Evolutionary conservation across 2,329 filamentous ascomycete species (phyloP), one percentile per base, ranked within the genome.

Genomic region (Chlorencoelia australis): DNA sequence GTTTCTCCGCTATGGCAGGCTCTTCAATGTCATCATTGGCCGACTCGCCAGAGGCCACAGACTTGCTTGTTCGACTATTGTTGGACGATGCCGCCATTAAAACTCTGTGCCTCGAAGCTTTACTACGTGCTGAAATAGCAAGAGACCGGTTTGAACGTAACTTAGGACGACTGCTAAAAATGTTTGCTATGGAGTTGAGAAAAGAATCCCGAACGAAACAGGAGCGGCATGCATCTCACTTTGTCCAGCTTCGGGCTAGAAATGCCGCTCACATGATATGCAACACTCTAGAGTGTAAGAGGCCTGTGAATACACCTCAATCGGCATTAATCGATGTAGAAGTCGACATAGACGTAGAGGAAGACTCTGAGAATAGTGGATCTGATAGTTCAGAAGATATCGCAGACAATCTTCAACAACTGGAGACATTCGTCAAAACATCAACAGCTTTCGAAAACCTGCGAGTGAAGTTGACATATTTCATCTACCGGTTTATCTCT

Each of bases 231-330:
- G 37, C 39, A 4, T 42, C 37, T 10, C 37, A 33, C n/a, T 40
- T 42, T 14, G 42, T 46, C 21, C 24, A 31, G 2, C 27, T 35
- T 25, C 37, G 37, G n/a, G 39, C 44, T 9, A 46, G 36, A 11
- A 46, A 44, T 16, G 29, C 37, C 9, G 39, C 42, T 5, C 35
- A 44, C 26, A 29, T 44, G 9, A 40, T 46, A 14, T 46, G 44
- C 10, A 42, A 30, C 14, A 33, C 21, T 17, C 14, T 38, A 9
- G 11, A 7, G 10, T n/a, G n/a, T n/a, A n/a, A n/a, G n/a, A n/a
- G n/a, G n/a, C n/a, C n/a, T n/a, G n/a, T n/a, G n/a, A n/a, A n/a
- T n/a, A n/a, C n/a, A n/a, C n/a, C n/a, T n/a, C n/a, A n/a, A n/a
- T n/a, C n/a, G n/a, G n/a, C 10, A 25, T 25, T 9, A 25, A 25